Conservation (phyloP, 768 basidiomycete species). For the Mycena alexandri region DNA sequence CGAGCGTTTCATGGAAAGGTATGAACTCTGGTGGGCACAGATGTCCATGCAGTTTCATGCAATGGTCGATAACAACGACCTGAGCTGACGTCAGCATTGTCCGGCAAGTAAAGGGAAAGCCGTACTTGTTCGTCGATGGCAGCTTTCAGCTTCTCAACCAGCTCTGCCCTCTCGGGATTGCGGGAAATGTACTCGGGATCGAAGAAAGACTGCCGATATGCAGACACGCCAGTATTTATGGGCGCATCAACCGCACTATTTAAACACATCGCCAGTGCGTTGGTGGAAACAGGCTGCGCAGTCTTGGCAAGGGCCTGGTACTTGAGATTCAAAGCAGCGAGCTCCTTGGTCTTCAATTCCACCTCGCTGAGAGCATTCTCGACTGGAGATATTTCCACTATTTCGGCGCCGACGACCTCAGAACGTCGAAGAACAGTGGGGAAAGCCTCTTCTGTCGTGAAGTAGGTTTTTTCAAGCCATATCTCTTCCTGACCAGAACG, state of each 20-base stretch:
- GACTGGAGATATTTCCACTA: conserved; percentile 87
- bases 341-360: conserved; percentile 82
- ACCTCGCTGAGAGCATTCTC: conserved; percentile 88
- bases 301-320: conserved; percentile 87
- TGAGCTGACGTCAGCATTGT: conserved; percentile 43
- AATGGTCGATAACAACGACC: conserved; percentile 86
- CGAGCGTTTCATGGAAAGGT: conserved; percentile 92
- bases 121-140: conserved; percentile 88
- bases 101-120: conserved; percentile 20
- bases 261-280: conserved; percentile 86
- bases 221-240: conserved; percentile 78
- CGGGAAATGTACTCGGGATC: conserved; percentile 72
- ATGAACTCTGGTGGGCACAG: conserved; percentile 90
- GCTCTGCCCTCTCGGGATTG: conserved; percentile 77
- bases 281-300: conserved; percentile 78
- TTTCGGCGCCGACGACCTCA: conserved; percentile 79
- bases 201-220: conserved; percentile 85
- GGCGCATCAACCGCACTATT: conserved; percentile 91
- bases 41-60: conserved; percentile 84
- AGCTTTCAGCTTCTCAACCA: conserved; percentile 77
- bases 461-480: conserved; percentile 92
- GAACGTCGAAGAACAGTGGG: conserved; percentile 93
- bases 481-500: conserved; percentile 78
- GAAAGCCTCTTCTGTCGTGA: conserved; percentile 88
- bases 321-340: conserved; percentile 73